Conservation (phyloP, 306 rosid species). For the Dalbergia oliveri region DNA sequence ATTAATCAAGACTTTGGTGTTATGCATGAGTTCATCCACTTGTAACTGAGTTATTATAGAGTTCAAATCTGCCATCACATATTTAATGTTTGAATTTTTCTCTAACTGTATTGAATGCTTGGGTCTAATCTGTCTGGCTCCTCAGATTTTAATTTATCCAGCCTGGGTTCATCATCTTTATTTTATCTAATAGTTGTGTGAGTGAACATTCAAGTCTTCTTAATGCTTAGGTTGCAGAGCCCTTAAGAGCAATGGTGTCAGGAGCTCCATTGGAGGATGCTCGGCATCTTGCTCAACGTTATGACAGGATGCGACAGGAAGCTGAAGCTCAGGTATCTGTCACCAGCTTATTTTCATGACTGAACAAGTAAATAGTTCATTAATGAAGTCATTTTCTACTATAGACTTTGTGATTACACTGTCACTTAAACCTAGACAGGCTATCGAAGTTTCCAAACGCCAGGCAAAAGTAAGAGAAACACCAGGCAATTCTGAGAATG, state of each 20-base stretch:
- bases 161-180: slow-evolving; percentile 22
- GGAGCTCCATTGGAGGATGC: slow-evolving; percentile 98
- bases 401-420: slow-evolving; percentile 51
- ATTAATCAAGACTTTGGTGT: slow-evolving; percentile 1
- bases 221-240: slow-evolving; percentile 83
- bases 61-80: slow-evolving; percentile 34
- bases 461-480: slow-evolving; percentile 88
- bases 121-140: slow-evolving; percentile 16
- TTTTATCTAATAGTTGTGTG: slow-evolving; percentile 15
- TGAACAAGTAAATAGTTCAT: slow-evolving; percentile 34
- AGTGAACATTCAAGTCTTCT: slow-evolving; percentile 37
- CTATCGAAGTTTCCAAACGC: slow-evolving; percentile 92
- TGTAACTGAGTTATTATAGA: slow-evolving; percentile 11
- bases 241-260: slow-evolving; percentile 93
- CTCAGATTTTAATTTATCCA: background rate
- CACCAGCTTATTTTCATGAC: background rate
- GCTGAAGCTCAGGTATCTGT: slow-evolving; percentile 87
- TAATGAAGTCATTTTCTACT: slow-evolving; percentile 7
- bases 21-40: slow-evolving; percentile 26
- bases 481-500: slow-evolving; percentile 77
- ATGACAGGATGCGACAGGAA: slow-evolving; percentile 95
- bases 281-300: slow-evolving; percentile 94
- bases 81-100: slow-evolving; percentile 9
- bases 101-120: slow-evolving; percentile 14
- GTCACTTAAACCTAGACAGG: slow-evolving; percentile 86